Base-by-base conservation (phyloP, 2,329 filamentous ascomycete genomes). In the Trichophyton equinum region DNA sequence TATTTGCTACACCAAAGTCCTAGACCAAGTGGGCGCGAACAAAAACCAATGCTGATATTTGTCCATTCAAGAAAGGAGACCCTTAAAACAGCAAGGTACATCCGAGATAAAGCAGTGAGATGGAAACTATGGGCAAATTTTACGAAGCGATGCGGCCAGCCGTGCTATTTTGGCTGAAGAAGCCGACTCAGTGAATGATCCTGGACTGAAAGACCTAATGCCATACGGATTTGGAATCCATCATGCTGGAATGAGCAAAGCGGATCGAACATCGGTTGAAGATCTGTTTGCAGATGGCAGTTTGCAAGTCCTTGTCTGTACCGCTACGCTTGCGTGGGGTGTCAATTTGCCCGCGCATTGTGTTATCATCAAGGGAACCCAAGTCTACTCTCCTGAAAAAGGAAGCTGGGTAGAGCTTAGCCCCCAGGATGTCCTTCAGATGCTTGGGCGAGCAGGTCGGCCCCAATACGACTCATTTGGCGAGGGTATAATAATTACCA, bases 31-130 rank as follows among this genome's bases (percentile, higher is more conserved):
- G 33, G 94, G 94, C 5, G 86, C 87, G 62, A 87, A 95, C 69
- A 85, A 89, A 65, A 96, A 99, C 68, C 94, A 99, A 96, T 99
- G 91, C 84, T 99, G 44, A 96, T 99, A 62, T 99, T 99, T 70
- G 94, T 99, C 4, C 95, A 99, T 72, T 99, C 95, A 40, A 83
- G 94, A 68, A 99, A 99, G 71, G 95, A 99, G 74, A 99, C 95
- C 0, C 91, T 91, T 7, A 99, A 99, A 77, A 99, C 95, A 2
- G 94, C 92, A 25, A 90, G 88, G 70, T 96, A 96, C 71, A 91
- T 99, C 69, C 84, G 91, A 64, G 95, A 99, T 77, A 96, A 96
- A 75, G 92, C 94, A 2, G 77, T n/a, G 94, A 99, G 73, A 82
- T 90, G 78, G 95, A 97, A 69, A 96, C 94, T 0, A 97, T 99